Evolutionary conservation across 2,329 filamentous ascomycete genomes (phyloP), one percentile per base, ranked within the genome.

Genomic region (Rutstroemia sp.): DNA sequence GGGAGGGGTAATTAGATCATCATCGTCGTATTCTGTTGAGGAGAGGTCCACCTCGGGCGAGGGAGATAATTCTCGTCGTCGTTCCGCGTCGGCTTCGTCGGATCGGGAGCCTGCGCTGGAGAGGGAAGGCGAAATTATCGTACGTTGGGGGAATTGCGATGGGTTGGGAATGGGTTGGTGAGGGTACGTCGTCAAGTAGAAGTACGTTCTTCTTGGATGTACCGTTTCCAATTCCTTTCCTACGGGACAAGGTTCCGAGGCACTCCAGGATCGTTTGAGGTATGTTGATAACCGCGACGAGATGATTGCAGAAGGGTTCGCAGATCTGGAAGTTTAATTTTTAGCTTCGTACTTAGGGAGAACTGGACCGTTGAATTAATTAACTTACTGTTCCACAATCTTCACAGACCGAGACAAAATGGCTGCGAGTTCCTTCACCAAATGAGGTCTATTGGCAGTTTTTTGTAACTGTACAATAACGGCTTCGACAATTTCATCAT

Each of bases 1-100:
- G 48, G 78, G 74, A 25, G 86, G 84, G 68, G 74, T 73, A 4
- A 82, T 76, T 55, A 86, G 80, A 50, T 85, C 81, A 57, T 84
- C 81, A 54, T 86, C 87, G 61, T 96, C 91, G 59, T 95, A 87
- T 67, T 96, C 90, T 16, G 87, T 87, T 16, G 88, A 87, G 1
- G 89, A 95, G 9, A 99, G 78, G 67, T 97, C 92, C 23, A 97
- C 84, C 74, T 97, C 94, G 0, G 94, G 94, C 47, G 91, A 96
- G 0, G 90, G 89, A 64, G 91, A 96, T 63, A 95, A 76, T 63
- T 89, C 84, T 73, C 80, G 72, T 72, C 85, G 71, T 51, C 77
- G 77, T 59, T 86, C 84, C 57, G 80, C 77, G 58, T 88, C 84
- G 49, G 84, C 81, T 64, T 94, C 88, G 62, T 92, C 88, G 9